A percentile compares a stretch with the other conserved stretches of the same genome.
Evolutionary conservation across 768 basidiomycete species (phyloP).

Genomic region (Mycena floridula): DNA sequence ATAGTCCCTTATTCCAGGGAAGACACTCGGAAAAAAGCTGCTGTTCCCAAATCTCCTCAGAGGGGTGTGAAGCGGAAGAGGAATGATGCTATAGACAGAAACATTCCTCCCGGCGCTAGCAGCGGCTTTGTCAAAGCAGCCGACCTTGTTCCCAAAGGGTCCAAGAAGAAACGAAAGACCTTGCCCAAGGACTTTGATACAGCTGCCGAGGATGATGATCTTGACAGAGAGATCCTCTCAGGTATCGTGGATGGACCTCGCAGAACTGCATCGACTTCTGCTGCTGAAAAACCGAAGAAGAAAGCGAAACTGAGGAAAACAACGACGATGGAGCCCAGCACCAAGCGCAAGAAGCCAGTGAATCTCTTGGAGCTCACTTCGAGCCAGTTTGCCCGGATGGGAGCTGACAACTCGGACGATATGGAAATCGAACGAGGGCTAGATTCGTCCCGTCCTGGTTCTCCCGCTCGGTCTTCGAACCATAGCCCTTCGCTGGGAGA

Average conservation of each 20-base stretch:
- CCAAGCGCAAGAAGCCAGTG: constrained; percentile 13
- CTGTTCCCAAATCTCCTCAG: constrained; percentile 21
- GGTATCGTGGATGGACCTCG: constrained; percentile 41
- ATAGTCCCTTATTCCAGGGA: constrained; percentile 67
- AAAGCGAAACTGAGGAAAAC: constrained; percentile 38
- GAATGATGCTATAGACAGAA: constrained; percentile 58
- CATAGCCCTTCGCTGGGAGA: not conserved
- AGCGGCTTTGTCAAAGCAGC: constrained; percentile 68
- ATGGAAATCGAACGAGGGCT: constrained; percentile 46
- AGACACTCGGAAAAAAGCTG: constrained; percentile 30
- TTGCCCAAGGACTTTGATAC: constrained; percentile 37
- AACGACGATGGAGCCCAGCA: constrained; percentile 30
- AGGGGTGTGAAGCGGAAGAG: constrained; percentile 60
- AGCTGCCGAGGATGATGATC: constrained; percentile 59
- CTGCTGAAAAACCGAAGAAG: constrained; percentile 23
- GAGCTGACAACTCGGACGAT: constrained; percentile 49
- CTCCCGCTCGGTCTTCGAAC: not conserved
- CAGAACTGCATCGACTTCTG: constrained; percentile 42
- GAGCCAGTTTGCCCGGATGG: constrained; percentile 39
- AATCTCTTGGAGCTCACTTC: constrained; percentile 17
- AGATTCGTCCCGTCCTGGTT: constrained; percentile 6
- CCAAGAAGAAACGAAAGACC: constrained; percentile 39
- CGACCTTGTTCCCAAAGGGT: constrained; percentile 49
- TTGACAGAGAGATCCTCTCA: constrained; percentile 60
- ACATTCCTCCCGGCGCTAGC: constrained; percentile 69